Evolutionary conservation across 305 asterid genomes (phyloP).

Genomic region (Solanum hybrid): DNA sequence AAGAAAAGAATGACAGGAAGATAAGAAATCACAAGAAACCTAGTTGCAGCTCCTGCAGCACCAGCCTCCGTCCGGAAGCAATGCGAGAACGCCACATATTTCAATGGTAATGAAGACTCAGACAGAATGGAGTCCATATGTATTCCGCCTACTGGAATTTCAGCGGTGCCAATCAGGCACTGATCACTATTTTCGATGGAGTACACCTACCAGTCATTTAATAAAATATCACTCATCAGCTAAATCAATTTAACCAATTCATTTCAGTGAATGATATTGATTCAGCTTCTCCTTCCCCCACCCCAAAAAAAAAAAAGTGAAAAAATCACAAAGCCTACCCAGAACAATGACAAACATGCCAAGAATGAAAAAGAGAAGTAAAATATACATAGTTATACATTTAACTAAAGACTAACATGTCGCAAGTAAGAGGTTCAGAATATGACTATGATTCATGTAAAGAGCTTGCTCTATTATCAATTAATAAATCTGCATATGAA

Average conservation of each 20-base stretch:
- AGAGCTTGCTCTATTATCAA: not conserved
- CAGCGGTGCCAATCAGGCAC: constrained; percentile 96
- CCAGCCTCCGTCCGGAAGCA: constrained; percentile 99
- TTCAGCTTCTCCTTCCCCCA: not conserved
- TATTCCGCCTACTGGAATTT: constrained; percentile 93
- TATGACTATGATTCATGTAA: not conserved
- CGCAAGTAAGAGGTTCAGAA: not conserved
- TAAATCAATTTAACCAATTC: not conserved
- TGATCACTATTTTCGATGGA: constrained; percentile 88
- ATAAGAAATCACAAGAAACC: constrained; percentile 29
- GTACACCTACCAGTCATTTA: constrained; percentile 57
- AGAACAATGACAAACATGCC: not conserved
- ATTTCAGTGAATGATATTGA: not conserved
- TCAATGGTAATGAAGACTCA: constrained; percentile 68
- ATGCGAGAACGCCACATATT: constrained; percentile 88
- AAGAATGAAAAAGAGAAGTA: not conserved
- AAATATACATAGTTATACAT: not conserved
- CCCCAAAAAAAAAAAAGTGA: not conserved
- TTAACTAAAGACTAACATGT: not conserved
- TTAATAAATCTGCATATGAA: not conserved
- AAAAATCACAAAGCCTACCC: not conserved
- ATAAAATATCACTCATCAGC: not conserved
- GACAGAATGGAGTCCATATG: constrained; percentile 91
- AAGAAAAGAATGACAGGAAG: not conserved
- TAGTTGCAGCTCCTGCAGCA: constrained; percentile 89